These are phyloP conservation scores for Chlamydomonas sphaeroides DNA, from an alignment of 139 green algal genomes.

Conservation along the genomic window DNA sequence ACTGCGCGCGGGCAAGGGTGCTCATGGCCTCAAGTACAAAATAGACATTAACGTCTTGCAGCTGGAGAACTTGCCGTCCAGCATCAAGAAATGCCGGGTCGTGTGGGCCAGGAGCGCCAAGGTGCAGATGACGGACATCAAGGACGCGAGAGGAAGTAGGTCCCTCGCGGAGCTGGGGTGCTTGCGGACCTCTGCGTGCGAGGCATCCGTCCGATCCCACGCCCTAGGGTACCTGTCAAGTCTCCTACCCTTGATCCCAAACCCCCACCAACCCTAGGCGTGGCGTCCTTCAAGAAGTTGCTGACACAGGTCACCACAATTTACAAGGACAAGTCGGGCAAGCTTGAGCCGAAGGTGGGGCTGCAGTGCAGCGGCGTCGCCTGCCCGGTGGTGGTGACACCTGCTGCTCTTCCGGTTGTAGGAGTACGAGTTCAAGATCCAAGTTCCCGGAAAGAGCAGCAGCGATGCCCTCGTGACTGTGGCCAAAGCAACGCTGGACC, in stretches of 20 bases:
- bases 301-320: conserved; percentile 72
- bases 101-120: conserved; percentile 71
- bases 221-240: too few species aligned
- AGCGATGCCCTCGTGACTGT: conserved; percentile 52
- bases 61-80: conserved; percentile 62
- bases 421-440: conserved; percentile 71
- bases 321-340: conserved; percentile 45
- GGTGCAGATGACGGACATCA: conserved; percentile 69
- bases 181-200: too few species aligned
- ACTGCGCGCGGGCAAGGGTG: conserved; percentile 26
- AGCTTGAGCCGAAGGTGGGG: conserved; percentile 63
- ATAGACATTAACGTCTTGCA: conserved; percentile 62
- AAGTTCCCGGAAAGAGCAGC: conserved; percentile 45
- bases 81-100: conserved; percentile 58
- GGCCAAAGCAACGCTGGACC: conserved; percentile 59
- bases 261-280: too few species aligned
- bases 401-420: background rate
- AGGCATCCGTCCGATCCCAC: too few species aligned
- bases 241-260: too few species aligned
- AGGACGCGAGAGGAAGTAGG: conserved; percentile 54
- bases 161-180: background rate
- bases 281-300: conserved; percentile 61
- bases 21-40: conserved; percentile 49
- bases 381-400: background rate
- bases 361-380: background rate